Base-by-base conservation (phyloP, 176 grass and related monocot genomes). In the Miscanthus lutarioriparius region DNA sequence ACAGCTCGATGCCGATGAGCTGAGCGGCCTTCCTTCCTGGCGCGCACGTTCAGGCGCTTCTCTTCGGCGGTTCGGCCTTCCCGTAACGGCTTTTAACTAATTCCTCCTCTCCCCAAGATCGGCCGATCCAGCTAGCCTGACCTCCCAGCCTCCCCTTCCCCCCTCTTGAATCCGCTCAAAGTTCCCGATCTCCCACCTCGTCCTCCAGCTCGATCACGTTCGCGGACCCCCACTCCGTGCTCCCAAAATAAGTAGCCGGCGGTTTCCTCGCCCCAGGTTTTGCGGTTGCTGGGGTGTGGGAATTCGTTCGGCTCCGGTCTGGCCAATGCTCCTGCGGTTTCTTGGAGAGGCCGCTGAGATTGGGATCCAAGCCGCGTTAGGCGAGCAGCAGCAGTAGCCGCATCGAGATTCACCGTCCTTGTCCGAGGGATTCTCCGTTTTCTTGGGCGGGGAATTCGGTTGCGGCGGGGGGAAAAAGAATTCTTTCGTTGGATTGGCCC, bases 31-130 rank as follows among this genome's bases (percentile, higher is more conserved):
- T 71, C 78, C 89, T 85, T 91, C 79, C 86, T 95, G 90, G 84
- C 88, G 90, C 90, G 93, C 93, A 95, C 93, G 93, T 95, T 92
- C 80, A 92, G 73, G 40, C 53, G 70, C 35, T 76, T 44, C 63
- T 15, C 30, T 20, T 26, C 58, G 58, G 51, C 51, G 51, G 51
- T 54, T 48, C 51, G 47, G 81, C 64, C 33, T 30, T 80, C 86
- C 80, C 74, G 22, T 80, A 91, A 91, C 83, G 88, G 88, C 83
- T 89, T 80, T 86, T 76, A 91, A 73, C 86, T 80, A 85, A 82
- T 87, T 84, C 84, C 33, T 35, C 33, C 3, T 4, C 33, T 4
- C 74, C 53, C 28, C 1, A 1, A 1, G 28, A 30, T 30, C 28
- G 28, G 28, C 28, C 65, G 83, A 74, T 87, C 80, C 82, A 84